Evolutionary conservation across 2,329 filamentous ascomycete species (phyloP), one percentile per base, ranked within the genome.

Genomic region (Trichoderma gracile): DNA sequence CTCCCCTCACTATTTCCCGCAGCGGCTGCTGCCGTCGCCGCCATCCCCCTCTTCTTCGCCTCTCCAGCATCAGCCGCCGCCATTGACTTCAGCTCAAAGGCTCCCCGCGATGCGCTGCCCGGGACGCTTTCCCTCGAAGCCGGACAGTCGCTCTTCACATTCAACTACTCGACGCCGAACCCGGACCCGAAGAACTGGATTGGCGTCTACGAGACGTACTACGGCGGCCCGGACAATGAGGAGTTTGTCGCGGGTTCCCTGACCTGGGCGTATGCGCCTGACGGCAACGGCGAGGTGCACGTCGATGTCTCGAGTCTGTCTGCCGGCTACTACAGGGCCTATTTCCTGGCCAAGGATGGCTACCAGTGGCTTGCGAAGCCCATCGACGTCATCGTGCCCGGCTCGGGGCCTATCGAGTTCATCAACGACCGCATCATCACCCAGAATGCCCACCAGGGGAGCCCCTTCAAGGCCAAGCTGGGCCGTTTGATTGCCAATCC

Each of bases 311-410:
- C 56, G 1, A 66, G 63, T 2, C 68, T 79, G 0, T 65, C 69
- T 10, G 68, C 69, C 1, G 76, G 77, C 5, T 68, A 67, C 3
- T 80, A 78, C 68, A 71, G 68, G 25, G 78, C 73, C 7, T 79
- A 71, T 67, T 76, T 78, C 62, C 71, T 79, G 14, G 73, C 74
- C 6, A 66, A 70, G 14, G 73, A 74, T 52, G 74, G 72, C 5
- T 79, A 80, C 68, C 70, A 70, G 47, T 77, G 73, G 71, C 71
- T 79, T 3, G 72, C 75, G 1, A 67, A 71, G 10, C 75, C 78
- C 3, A 66, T 78, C 38, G 67, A 72, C 23, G 69, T 79, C 17
- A 67, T 67, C 38, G 59, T 74, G 3, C 67, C 71, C 1, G 67
- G 69, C 14, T 17, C 49, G 1, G 72, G 70, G 0, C 63, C 68